Evolutionary conservation across 345 rosid genomes (phyloP).

Genomic region (Boechera retrofracta): DNA sequence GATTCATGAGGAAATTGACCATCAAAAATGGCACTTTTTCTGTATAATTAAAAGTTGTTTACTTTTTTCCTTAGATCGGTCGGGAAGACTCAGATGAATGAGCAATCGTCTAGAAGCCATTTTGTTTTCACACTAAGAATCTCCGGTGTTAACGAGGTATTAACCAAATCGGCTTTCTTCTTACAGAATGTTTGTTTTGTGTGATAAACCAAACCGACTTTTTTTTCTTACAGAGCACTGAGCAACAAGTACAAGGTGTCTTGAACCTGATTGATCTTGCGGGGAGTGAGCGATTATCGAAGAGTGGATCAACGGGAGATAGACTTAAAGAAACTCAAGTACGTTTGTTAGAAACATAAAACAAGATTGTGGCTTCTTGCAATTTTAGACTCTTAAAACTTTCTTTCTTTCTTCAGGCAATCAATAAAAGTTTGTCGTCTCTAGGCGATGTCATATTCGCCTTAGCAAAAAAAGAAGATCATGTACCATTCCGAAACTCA

Average conservation of each 20-base stretch:
- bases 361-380: constrained; percentile 16
- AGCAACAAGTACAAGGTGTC: constrained; percentile 95
- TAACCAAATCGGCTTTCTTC: neutral
- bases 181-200: constrained; percentile 26
- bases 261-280: constrained; percentile 98
- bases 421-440: constrained; percentile 90
- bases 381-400: neutral
- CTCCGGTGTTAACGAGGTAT: constrained; percentile 84
- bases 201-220: neutral
- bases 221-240: constrained; percentile 64
- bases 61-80: constrained; percentile 62
- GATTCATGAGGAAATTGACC: neutral
- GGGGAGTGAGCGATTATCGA: constrained; percentile 96
- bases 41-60: neutral
- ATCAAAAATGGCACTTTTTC: neutral
- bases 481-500: constrained; percentile 90
- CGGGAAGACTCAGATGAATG: constrained; percentile 94
- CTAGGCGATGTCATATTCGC: constrained; percentile 92
- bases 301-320: constrained; percentile 97
- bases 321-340: constrained; percentile 97
- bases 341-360: neutral
- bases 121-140: constrained; percentile 91
- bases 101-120: constrained; percentile 84
- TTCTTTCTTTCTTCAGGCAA: constrained; percentile 60
- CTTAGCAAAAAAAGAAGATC: constrained; percentile 92